Base-by-base conservation (phyloP, 352 stramenopile genomes). In the Phytopythium aichiense region DNA sequence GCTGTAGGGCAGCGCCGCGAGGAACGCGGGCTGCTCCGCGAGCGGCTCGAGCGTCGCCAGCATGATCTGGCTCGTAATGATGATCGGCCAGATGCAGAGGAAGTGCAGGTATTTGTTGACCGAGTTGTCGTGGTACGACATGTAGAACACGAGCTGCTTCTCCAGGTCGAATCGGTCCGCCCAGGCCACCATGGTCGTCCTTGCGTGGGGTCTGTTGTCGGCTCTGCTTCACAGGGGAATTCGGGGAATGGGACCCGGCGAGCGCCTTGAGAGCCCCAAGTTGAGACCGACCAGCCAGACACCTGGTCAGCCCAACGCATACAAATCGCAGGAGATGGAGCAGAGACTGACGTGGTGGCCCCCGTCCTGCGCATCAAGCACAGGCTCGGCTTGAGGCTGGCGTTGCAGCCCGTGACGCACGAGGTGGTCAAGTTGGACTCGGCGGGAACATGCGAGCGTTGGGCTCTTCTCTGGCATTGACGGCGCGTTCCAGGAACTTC, bases 81-180 rank as follows among this genome's bases (percentile, higher is more conserved):
- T 79, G 61, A 96, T 91, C 60, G 84, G 87, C 84, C 85, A 95
- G 69, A 96, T 93, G 68, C 85, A 96, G 28, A 69, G 52, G 49
- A 96, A 71, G 68, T 96, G 88, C 66, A 96, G 90, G 56, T 61
- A 77, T 70, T 94, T 76, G 74, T 96, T 96, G 50, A 82, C 64
- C 52, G 73, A 76, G 72, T 96, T 84, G 72, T 84, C 69, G 58
- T 96, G 88, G 75, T 96, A 96, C 30, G 82, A 91, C 43, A 91
- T 65, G 74, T 96, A 96, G 77, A 96, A 96, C 42, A 73, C 74
- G 38, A 96, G 61, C 56, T 94, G 85, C 65, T 92, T 91, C 71
- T 95, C 87, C 58, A 95, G 71, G 64, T 92, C 64, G 66, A 94
- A 94, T 54, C 84, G 84, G 50, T 92, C 79, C 0, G 63, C 50